These are phyloP conservation scores for Verticillium isaacii DNA, from an alignment of 2,329 filamentous ascomycete genomes.

Conservation along the genomic window DNA sequence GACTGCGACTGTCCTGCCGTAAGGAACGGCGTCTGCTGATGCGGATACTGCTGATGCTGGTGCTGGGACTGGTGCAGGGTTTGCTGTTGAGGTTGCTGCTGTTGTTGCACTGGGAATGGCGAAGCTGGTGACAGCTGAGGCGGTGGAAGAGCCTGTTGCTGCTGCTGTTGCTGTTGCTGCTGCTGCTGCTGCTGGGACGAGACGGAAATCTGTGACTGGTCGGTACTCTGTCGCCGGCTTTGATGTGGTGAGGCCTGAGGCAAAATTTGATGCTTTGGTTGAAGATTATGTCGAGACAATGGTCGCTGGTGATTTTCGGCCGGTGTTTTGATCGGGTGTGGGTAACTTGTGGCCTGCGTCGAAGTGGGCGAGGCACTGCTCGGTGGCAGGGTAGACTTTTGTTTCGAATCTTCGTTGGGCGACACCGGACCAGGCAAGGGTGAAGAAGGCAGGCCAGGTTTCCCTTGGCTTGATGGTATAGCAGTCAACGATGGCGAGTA, in stretches of 20 bases:
- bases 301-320: conserved; percentile 9
- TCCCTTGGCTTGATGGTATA: not conserved
- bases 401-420: conserved; percentile 14
- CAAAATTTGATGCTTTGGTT: conserved; percentile 12
- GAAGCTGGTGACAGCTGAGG: conserved; percentile 1
- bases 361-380: conserved; percentile 4
- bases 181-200: conserved; percentile 7
- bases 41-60: conserved; percentile 5
- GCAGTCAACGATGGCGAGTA: not conserved
- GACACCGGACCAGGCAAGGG: not conserved
- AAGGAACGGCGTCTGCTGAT: not conserved
- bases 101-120: not conserved
- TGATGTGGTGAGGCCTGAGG: conserved; percentile 9
- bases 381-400: conserved; percentile 16
- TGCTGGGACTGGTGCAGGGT: not conserved
- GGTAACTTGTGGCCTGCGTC: not conserved
- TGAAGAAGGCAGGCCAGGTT: not conserved
- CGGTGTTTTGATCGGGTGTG: not conserved
- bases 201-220: not conserved
- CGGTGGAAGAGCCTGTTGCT: conserved; percentile 3
- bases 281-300: conserved; percentile 15
- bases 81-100: conserved; percentile 4
- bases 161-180: conserved; percentile 2
- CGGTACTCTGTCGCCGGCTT: not conserved
- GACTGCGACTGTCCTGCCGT: not conserved